Evolutionary conservation across 2,329 filamentous ascomycete species (phyloP).

Genomic region (Paecilomyces fulvus): DNA sequence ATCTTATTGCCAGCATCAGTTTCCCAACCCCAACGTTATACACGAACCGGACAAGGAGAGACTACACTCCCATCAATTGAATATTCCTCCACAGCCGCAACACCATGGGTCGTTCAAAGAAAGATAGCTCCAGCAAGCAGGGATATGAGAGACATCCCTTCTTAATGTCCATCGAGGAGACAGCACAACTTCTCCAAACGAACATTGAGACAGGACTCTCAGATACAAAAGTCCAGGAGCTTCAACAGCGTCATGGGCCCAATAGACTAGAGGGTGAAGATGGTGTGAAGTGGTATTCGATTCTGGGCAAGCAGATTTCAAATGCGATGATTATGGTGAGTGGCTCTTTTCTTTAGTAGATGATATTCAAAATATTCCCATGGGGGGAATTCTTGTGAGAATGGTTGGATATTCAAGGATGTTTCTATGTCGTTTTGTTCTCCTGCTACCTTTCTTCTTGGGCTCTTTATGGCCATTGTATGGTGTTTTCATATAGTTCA

Average conservation of each 20-base stretch:
- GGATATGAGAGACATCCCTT: slow-evolving; percentile 21
- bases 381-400: not conserved
- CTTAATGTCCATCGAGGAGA: slow-evolving; percentile 25
- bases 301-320: slow-evolving; percentile 44
- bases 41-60: not conserved
- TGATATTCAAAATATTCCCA: not conserved
- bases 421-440: not conserved
- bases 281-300: slow-evolving; percentile 39
- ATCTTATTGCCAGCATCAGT: not conserved
- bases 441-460: not conserved
- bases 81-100: not conserved
- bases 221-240: slow-evolving; percentile 33
- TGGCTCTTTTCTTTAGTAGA: not conserved
- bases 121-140: slow-evolving; percentile 7
- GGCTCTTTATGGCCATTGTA: not conserved
- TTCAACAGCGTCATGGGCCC: slow-evolving; percentile 40
- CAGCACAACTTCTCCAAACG: slow-evolving; percentile 38
- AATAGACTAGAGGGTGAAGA: slow-evolving; percentile 43
- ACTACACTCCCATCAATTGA: not conserved
- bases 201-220: slow-evolving; percentile 42
- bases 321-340: slow-evolving; percentile 49
- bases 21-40: not conserved
- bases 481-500: not conserved
- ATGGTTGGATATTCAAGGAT: not conserved
- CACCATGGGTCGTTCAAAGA: slow-evolving; percentile 7